A percentile compares a stretch with the other conserved stretches of the same genome.
Conservation (phyloP, 805 yeast species). For the Saturnispora mendoncae region DNA sequence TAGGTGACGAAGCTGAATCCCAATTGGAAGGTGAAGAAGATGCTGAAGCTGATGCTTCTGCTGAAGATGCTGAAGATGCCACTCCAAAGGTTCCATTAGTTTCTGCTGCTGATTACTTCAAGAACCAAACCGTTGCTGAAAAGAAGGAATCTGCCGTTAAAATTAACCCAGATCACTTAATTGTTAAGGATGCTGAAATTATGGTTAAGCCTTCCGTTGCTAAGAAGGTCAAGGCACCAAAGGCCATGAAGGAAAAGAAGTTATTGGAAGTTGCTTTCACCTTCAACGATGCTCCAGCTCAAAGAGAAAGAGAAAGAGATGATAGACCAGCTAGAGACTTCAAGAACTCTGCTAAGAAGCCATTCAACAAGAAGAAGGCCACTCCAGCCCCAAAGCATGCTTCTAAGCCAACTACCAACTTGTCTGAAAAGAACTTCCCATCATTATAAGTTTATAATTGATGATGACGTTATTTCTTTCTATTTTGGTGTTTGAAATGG, state of each 20-base stretch:
- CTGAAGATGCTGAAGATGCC: slow-evolving; percentile 32
- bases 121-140: slow-evolving; percentile 30
- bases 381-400: slow-evolving; percentile 19
- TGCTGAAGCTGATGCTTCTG: slow-evolving; percentile 40
- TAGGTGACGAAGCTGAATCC: slow-evolving; percentile 71
- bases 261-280: slow-evolving; percentile 65
- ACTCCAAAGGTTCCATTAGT: slow-evolving; percentile 44
- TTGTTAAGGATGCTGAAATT: slow-evolving; percentile 57
- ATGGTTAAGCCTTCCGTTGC: slow-evolving; percentile 50
- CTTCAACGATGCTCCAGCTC: slow-evolving; percentile 44
- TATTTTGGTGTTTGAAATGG: no score
- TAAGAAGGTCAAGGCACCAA: slow-evolving; percentile 56
- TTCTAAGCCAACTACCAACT: slow-evolving; percentile 24
- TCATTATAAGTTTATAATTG: slow-evolving; percentile 36
- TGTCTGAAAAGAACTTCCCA: slow-evolving; percentile 59
- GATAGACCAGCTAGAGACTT: slow-evolving; percentile 28
- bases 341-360: slow-evolving; percentile 5
- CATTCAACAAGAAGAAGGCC: slow-evolving; percentile 9
- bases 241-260: slow-evolving; percentile 76
- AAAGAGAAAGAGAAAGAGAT: slow-evolving; percentile 3
- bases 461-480: background rate
- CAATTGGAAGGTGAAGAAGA: slow-evolving; percentile 44
- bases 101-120: slow-evolving; percentile 83
- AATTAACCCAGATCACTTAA: slow-evolving; percentile 46
- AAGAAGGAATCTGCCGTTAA: slow-evolving; percentile 23